phyloP scores from a whole-genome alignment of 441 rosid species.

The Aleurites moluccanus region DNA sequence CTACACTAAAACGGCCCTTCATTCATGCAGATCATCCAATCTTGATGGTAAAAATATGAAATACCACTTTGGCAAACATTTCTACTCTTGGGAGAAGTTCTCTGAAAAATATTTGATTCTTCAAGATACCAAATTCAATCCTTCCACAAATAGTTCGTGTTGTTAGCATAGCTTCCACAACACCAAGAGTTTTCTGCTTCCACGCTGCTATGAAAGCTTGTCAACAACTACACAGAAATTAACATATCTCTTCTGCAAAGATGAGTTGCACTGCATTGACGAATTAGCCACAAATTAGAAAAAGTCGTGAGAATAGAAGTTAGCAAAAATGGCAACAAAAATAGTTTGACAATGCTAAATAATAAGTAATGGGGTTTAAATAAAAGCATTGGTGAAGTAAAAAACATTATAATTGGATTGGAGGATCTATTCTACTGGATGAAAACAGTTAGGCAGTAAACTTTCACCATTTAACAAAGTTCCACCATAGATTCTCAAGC shows the following conservation, averaged over 20 bases:
- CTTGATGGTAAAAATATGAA: no score
- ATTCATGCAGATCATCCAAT: no score
- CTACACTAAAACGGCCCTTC: no score
- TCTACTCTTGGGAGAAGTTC: no score
- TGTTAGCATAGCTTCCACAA: neutral
- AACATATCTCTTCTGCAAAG: no score
- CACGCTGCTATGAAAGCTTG: constrained; percentile 7
- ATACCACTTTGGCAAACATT: no score
- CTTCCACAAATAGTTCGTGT: neutral
- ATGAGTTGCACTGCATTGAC: no score
- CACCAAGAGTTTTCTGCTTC: neutral
- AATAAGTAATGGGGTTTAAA: neutral
- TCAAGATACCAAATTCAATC: neutral
- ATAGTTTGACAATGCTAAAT: neutral
- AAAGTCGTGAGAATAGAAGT: neutral
- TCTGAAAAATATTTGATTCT: neutral
- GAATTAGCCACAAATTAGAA: no score
- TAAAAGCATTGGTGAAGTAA: no score
- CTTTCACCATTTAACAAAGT: neutral
- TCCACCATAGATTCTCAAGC: neutral
- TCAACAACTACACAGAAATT: constrained; percentile 17
- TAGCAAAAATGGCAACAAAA: constrained; percentile 1
- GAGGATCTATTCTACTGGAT: neutral
- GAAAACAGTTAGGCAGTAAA: neutral
- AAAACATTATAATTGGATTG: neutral